These are phyloP conservation scores for Aspergillus homomorphus DNA, from an alignment of 495 filamentous ascomycete species.

Conservation along the genomic window DNA sequence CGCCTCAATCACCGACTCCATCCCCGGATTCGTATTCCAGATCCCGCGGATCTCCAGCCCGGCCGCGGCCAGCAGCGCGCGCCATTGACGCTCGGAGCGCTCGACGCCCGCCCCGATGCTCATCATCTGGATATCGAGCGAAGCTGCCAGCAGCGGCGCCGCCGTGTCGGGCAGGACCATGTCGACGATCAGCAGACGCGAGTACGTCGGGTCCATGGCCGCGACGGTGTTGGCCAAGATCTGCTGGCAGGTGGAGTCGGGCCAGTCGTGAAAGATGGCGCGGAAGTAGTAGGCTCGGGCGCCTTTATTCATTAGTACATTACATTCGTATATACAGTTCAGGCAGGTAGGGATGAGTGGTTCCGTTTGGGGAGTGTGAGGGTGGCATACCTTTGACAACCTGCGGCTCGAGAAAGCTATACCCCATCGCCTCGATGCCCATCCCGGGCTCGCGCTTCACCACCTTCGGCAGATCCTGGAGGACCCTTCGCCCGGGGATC, in stretches of 20 bases:
- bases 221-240: slow-evolving; percentile 36
- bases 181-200: slow-evolving; percentile 38
- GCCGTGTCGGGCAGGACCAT: slow-evolving; percentile 38
- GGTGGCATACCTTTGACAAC: slow-evolving; percentile 25
- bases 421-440: slow-evolving; percentile 32
- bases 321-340: background rate
- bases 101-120: slow-evolving; percentile 41
- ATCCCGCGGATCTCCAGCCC: slow-evolving; percentile 35
- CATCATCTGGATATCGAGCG: slow-evolving; percentile 47
- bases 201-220: slow-evolving; percentile 36
- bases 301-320: slow-evolving; percentile 16
- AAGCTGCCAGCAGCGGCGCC: slow-evolving; percentile 31
- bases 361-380: background rate
- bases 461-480: slow-evolving; percentile 38
- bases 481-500: slow-evolving; percentile 23
- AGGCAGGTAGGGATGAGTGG: too few relatives aligned
- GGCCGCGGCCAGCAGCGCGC: slow-evolving; percentile 27
- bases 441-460: slow-evolving; percentile 14
- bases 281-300: slow-evolving; percentile 43
- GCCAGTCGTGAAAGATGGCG: slow-evolving; percentile 48
- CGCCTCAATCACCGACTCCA: slow-evolving; percentile 40
- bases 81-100: slow-evolving; percentile 39
- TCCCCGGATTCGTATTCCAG: slow-evolving; percentile 30
- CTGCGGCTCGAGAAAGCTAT: slow-evolving; percentile 36
- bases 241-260: slow-evolving; percentile 36